These are phyloP conservation scores for Globisporangium splendens DNA, from an alignment of 352 stramenopile genomes.

Conservation along the genomic window DNA sequence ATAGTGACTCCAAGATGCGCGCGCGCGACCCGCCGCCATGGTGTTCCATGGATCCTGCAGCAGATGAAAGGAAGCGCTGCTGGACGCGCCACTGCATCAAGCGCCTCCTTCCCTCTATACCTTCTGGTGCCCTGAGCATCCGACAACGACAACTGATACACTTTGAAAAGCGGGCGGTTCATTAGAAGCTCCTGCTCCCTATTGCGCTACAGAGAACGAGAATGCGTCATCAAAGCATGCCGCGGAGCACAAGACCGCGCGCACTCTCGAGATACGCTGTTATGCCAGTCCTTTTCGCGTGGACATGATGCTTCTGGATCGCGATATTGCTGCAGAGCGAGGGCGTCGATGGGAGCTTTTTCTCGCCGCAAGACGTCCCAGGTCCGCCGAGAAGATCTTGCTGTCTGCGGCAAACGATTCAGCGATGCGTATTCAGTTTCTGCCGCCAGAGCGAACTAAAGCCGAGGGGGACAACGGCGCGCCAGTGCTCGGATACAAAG, in stretches of 20 bases:
- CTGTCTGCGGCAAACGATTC: slow-evolving; percentile 42
- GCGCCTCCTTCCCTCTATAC: no score
- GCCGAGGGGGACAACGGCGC: slow-evolving; percentile 67
- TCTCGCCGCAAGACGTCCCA: slow-evolving; percentile 62
- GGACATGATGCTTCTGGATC: slow-evolving; percentile 12
- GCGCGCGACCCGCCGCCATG: neutral
- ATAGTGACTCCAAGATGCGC: neutral
- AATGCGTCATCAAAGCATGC: neutral
- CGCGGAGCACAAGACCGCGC: no score
- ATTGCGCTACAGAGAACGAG: neutral
- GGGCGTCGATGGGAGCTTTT: slow-evolving; percentile 26
- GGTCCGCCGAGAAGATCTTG: slow-evolving; percentile 63
- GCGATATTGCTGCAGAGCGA: neutral
- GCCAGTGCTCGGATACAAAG: slow-evolving; percentile 72
- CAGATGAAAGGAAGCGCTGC: no score
- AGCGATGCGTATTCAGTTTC: slow-evolving; percentile 59
- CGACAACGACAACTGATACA: no score
- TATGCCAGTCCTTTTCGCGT: neutral
- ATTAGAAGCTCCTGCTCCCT: no score
- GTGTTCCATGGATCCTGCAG: neutral
- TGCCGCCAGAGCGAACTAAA: slow-evolving; percentile 47
- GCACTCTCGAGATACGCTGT: no score
- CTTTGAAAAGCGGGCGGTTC: no score
- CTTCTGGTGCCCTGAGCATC: no score
- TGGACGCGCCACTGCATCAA: neutral